Evolutionary conservation across 1,284 basidiomycete genomes (phyloP).

Genomic region (Flammula alnicola): DNA sequence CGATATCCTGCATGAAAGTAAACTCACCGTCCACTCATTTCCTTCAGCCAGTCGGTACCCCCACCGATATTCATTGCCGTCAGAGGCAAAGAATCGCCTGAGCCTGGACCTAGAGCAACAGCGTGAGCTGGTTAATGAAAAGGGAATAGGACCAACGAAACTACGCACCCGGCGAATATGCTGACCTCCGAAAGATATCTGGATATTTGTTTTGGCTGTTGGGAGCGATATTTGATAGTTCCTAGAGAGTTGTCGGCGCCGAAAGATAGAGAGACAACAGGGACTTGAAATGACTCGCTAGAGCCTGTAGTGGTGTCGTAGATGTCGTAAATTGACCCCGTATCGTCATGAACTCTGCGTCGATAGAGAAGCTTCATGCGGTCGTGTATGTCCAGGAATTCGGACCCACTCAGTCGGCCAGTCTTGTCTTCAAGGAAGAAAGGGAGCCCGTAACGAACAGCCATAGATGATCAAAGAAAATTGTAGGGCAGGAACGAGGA

Average conservation of each 20-base stretch:
- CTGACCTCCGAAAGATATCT: slow-evolving; percentile 53
- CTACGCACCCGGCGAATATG: slow-evolving; percentile 42
- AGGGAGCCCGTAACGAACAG: slow-evolving; percentile 55
- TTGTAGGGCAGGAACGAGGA: not conserved
- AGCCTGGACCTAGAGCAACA: slow-evolving; percentile 39
- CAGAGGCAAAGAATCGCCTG: slow-evolving; percentile 59
- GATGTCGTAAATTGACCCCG: slow-evolving; percentile 55
- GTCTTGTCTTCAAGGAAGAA: slow-evolving; percentile 67
- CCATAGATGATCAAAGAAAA: not conserved
- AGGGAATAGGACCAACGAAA: not conserved
- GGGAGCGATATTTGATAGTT: slow-evolving; percentile 48
- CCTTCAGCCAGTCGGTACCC: slow-evolving; percentile 47
- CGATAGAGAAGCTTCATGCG: slow-evolving; percentile 56
- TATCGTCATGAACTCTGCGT: slow-evolving; percentile 46
- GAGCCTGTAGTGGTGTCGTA: slow-evolving; percentile 46
- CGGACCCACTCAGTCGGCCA: slow-evolving; percentile 53
- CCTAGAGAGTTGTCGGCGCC: slow-evolving; percentile 54
- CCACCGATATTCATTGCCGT: slow-evolving; percentile 66
- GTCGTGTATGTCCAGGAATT: slow-evolving; percentile 65
- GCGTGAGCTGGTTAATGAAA: slow-evolving; percentile 8
- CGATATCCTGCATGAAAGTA: not conserved
- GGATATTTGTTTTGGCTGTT: slow-evolving; percentile 49
- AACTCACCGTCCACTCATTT: slow-evolving; percentile 65
- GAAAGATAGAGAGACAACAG: slow-evolving; percentile 55
- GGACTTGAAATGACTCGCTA: slow-evolving; percentile 31